phyloP scores from a whole-genome alignment of 139 green algal species.

The Yamagishiella unicocca region DNA sequence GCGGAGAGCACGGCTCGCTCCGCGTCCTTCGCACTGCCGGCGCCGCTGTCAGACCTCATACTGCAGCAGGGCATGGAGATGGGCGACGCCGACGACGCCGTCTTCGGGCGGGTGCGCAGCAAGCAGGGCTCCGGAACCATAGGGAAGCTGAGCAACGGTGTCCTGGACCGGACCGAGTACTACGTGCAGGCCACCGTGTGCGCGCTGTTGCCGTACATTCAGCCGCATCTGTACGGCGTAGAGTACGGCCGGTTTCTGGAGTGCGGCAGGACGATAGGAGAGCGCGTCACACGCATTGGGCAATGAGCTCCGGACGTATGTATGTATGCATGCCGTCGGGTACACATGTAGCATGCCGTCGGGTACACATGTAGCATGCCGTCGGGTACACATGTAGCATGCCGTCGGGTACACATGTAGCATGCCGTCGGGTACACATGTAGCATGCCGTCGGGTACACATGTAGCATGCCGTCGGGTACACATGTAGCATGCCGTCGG shows the following conservation, averaged over 20 bases:
- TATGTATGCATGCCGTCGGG: too few species aligned
- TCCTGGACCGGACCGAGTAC: conserved; percentile 52
- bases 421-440: too few species aligned
- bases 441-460: too few species aligned
- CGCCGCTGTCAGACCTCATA: conserved; percentile 8
- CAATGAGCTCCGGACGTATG: too few species aligned
- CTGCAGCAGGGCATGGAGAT: conserved; percentile 26
- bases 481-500: too few species aligned
- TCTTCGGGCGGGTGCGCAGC: conserved; percentile 53
- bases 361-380: too few species aligned
- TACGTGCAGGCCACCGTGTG: conserved; percentile 50
- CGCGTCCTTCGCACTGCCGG: conserved; percentile 41
- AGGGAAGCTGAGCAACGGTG: conserved; percentile 43
- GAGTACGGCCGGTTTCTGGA: conserved; percentile 13
- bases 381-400: too few species aligned
- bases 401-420: too few species aligned
- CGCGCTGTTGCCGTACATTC: conserved; percentile 57
- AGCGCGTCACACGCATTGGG: too few species aligned
- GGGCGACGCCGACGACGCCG: conserved; percentile 9
- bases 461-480: too few species aligned
- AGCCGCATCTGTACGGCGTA: conserved; percentile 38
- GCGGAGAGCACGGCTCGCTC: conserved; percentile 45
- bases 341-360: too few species aligned
- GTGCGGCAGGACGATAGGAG: too few species aligned
- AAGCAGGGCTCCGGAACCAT: conserved; percentile 60